A percentile compares a stretch with the other conserved stretches of the same genome.
phyloP scores from a whole-genome alignment of 2,329 filamentous ascomycete genomes.

The Aspergillus thermomutatus region DNA sequence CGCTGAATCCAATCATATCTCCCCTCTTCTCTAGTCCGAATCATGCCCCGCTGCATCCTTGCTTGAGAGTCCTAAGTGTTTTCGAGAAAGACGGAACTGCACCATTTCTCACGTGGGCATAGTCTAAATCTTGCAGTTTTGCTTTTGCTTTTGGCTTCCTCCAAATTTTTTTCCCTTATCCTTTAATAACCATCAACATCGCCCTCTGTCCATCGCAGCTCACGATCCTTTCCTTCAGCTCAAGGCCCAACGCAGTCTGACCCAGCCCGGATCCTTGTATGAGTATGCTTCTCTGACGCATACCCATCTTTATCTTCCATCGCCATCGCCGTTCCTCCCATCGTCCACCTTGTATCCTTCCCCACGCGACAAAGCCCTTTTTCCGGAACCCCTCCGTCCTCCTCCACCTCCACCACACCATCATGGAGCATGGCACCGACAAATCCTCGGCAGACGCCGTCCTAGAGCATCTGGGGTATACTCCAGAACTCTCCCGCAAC shows the following conservation, averaged over 20 bases:
- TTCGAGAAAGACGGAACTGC: no score
- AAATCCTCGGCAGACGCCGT: conserved; percentile 11
- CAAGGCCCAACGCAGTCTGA: not conserved
- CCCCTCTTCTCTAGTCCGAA: no score
- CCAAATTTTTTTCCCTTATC: not conserved
- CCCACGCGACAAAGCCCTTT: not conserved
- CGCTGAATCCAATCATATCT: no score
- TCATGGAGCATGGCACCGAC: not conserved
- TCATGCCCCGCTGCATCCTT: not conserved
- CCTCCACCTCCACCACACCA: not conserved
- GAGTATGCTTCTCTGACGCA: not conserved
- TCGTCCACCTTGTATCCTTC: not conserved
- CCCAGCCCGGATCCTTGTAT: not conserved
- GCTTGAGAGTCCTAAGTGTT: not conserved
- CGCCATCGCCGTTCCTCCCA: not conserved
- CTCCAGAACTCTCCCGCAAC: conserved; percentile 19
- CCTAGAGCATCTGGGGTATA: conserved; percentile 18
- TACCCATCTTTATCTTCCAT: not conserved
- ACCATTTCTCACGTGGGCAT: not conserved
- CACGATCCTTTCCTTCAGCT: not conserved
- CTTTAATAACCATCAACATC: not conserved
- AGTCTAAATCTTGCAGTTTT: not conserved
- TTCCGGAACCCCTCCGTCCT: not conserved
- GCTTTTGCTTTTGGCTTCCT: not conserved
- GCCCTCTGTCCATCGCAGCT: not conserved